Base-by-base conservation (phyloP, 176 grass and related monocot species). In the Pharus latifolius region DNA sequence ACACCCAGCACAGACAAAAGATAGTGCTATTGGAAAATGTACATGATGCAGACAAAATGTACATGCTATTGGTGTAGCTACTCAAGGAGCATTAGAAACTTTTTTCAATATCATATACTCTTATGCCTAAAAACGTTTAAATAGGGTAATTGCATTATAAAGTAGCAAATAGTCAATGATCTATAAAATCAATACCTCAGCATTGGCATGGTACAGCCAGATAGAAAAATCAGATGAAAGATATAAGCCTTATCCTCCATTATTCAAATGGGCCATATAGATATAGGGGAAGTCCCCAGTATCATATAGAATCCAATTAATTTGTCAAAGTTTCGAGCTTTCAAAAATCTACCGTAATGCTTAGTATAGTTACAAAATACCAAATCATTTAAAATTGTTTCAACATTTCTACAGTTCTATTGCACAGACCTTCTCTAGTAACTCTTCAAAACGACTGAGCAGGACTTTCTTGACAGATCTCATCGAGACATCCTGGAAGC, bases 381-480 rank as follows among this genome's bases (percentile, higher is more conserved):
- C 45, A 70, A 33, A 11, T 5, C 49, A 38, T 44, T 64, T 11
- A 3, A 14, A 33, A 80, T 25, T 55, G 44, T 10, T n/a, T 51
- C 10, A 45, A 22, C 22, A 65, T 63, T 54, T 13, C 50, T 34
- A 63, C 15, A 37, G 8, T 46, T 50, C 49, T 27, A 54, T 17
- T 35, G 23, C 23, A 72, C 82, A 33, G 32, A 89, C 93, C 93
- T 92, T 86, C 28, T 87, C 67, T 47, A 92, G 80, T 60, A 97
- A 30, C 40, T 85, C 89, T 74, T 87, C 79, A 32, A 92, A 78
- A 40, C 89, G 89, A 40, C 74, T 53, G 24, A 90, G 60, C 69
- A 97, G 50, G 56, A 79, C 51, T 45, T 81, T 65, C 60, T 76
- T 83, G 47, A 97, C 70, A 3, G 83, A 92, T 87, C 70, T 87